Evolutionary conservation across 2,329 filamentous ascomycete genomes (phyloP).

Genomic region (Cladophialophora exuberans): DNA sequence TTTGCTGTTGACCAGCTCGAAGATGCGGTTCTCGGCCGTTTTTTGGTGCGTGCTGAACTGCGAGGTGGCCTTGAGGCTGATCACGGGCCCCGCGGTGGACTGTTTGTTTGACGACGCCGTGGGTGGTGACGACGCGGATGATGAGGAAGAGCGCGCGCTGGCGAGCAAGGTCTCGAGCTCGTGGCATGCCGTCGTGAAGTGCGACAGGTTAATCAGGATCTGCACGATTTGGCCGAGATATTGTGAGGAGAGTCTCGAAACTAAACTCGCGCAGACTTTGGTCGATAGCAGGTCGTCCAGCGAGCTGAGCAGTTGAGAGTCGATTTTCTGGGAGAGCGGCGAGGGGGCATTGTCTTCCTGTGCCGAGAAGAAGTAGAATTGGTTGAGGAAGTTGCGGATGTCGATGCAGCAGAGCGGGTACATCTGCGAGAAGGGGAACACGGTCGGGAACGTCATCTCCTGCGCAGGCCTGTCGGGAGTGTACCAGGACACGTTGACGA

Average conservation of each 20-base stretch:
- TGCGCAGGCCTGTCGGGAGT: slow-evolving; percentile 76
- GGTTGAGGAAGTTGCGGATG: slow-evolving; percentile 94
- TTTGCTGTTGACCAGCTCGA: slow-evolving; percentile 97
- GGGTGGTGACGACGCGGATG: neutral
- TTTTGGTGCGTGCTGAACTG: slow-evolving; percentile 90
- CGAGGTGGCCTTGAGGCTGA: slow-evolving; percentile 66
- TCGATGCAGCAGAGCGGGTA: slow-evolving; percentile 98
- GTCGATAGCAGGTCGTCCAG: slow-evolving; percentile 92
- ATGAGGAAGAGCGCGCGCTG: slow-evolving; percentile 75
- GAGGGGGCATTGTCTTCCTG: slow-evolving; percentile 87
- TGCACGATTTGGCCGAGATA: slow-evolving; percentile 98
- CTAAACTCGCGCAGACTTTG: slow-evolving; percentile 87
- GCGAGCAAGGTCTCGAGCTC: slow-evolving; percentile 87
- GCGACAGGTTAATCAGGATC: slow-evolving; percentile 95
- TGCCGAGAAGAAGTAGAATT: slow-evolving; percentile 97
- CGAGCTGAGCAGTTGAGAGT: slow-evolving; percentile 83
- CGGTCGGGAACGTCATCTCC: slow-evolving; percentile 84
- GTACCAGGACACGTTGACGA: slow-evolving; percentile 96
- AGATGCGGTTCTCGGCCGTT: slow-evolving; percentile 94
- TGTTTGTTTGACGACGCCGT: slow-evolving; percentile 40
- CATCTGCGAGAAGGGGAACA: slow-evolving; percentile 99
- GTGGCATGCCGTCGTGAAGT: slow-evolving; percentile 91
- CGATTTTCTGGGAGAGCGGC: slow-evolving; percentile 68
- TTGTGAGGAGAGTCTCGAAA: slow-evolving; percentile 85
- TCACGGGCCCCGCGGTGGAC: slow-evolving; percentile 66